phyloP scores from a whole-genome alignment of 2,329 filamentous ascomycete species.

The Lanzia echinophila region DNA sequence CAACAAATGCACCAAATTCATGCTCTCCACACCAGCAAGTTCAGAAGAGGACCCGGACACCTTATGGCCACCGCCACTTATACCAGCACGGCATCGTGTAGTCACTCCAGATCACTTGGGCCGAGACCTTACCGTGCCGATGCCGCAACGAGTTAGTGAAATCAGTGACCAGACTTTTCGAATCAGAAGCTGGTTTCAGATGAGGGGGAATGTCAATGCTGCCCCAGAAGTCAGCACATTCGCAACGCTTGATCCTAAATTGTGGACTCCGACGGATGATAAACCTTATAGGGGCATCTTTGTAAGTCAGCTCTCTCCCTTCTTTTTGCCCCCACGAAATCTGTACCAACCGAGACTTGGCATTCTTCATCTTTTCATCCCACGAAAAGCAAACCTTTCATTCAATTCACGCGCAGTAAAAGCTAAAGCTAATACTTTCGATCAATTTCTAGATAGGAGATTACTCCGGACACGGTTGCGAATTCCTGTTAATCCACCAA shows the following conservation, averaged over 20 bases:
- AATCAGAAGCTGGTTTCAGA: slow-evolving; percentile 70
- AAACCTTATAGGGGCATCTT: slow-evolving; percentile 89
- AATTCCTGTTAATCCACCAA: slow-evolving; percentile 80
- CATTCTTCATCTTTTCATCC: not conserved
- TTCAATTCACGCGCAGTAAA: not conserved
- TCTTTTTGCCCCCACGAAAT: not conserved
- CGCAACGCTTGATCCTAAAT: slow-evolving; percentile 60
- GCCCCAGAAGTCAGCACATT: slow-evolving; percentile 56
- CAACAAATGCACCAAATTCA: not conserved
- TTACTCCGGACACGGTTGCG: slow-evolving; percentile 80
- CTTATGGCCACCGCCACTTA: slow-evolving; percentile 68
- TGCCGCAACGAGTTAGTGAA: slow-evolving; percentile 47
- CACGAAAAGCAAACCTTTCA: not conserved
- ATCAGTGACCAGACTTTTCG: slow-evolving; percentile 67
- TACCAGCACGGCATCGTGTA: slow-evolving; percentile 51
- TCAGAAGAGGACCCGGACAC: not conserved
- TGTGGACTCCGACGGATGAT: slow-evolving; percentile 73
- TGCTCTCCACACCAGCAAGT: not conserved
- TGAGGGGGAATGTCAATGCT: slow-evolving; percentile 43
- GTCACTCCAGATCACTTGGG: slow-evolving; percentile 12
- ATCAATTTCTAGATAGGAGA: slow-evolving; percentile 51
- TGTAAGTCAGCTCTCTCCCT: slow-evolving; percentile 39
- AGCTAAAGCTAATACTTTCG: not conserved
- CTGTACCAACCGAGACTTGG: not conserved
- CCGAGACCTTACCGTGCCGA: slow-evolving; percentile 11